A percentile compares a stretch with the other conserved stretches of the same genome.
These are phyloP conservation scores for Noccaea caerulescens DNA, from an alignment of 345 rosid genomes.

Conservation along the genomic window DNA sequence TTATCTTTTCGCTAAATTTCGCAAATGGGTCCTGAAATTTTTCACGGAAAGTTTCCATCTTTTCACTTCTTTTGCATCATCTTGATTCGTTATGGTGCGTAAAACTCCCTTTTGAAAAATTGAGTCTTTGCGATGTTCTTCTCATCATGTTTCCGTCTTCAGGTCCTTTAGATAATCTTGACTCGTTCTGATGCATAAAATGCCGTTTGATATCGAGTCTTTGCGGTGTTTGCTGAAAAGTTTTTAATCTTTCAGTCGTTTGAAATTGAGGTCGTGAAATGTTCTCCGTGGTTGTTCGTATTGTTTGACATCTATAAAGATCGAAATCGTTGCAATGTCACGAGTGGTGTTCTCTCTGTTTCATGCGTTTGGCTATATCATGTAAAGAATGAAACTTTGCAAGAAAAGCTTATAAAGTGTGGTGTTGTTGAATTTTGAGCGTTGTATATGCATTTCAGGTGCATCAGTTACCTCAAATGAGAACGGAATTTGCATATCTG, in stretches of 20 bases:
- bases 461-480: constrained; percentile 38
- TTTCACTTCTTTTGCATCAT: background rate
- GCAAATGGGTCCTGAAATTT: no score
- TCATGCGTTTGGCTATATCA: background rate
- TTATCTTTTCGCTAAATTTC: no score
- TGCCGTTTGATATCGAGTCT: background rate
- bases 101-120: background rate
- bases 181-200: background rate
- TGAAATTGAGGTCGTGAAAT: background rate
- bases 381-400: background rate
- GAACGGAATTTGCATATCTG: constrained; percentile 58
- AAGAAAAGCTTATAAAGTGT: background rate
- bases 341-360: constrained; percentile 1
- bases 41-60: constrained; percentile 1
- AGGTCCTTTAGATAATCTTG: background rate
- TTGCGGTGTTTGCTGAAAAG: background rate
- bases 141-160: background rate
- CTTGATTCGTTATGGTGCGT: background rate
- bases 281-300: background rate
- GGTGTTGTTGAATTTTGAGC: background rate
- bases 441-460: constrained; percentile 4
- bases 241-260: background rate
- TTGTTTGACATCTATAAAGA: background rate
- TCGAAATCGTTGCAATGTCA: background rate
- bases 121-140: background rate